Conservation (phyloP, 345 rosid species). For the Alliaria petiolata region DNA sequence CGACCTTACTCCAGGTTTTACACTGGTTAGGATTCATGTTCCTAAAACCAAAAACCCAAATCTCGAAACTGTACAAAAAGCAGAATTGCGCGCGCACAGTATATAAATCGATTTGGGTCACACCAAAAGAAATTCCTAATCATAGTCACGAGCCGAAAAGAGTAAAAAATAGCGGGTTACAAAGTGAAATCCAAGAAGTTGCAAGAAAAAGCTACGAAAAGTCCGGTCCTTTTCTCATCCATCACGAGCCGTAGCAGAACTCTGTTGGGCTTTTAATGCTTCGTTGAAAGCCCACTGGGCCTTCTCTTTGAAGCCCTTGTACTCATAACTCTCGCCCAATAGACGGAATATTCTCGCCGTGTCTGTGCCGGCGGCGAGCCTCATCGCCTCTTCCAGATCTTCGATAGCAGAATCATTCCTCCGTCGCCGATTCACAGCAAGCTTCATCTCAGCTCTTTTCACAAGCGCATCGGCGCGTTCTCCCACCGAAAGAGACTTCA, state of each 20-base stretch:
- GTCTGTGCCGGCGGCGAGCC: slow-evolving; percentile 24
- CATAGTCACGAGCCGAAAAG: neutral
- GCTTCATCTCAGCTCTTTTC: slow-evolving; percentile 56
- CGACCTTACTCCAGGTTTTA: too few species aligned
- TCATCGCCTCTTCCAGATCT: slow-evolving; percentile 48
- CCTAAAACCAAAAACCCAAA: too few species aligned
- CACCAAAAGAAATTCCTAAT: too few species aligned
- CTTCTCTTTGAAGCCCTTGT: slow-evolving; percentile 20
- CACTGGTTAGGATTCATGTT: too few species aligned
- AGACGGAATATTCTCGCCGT: slow-evolving; percentile 30
- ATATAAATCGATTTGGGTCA: too few species aligned
- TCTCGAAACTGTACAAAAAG: too few species aligned
- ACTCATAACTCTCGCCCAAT: slow-evolving; percentile 49
- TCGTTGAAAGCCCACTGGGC: slow-evolving; percentile 28
- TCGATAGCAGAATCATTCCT: slow-evolving; percentile 57
- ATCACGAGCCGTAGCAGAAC: too few species aligned
- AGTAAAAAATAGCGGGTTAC: slow-evolving; percentile 1
- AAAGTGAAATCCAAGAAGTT: neutral
- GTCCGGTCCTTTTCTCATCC: too few species aligned
- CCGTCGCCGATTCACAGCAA: slow-evolving; percentile 46
- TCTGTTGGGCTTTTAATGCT: slow-evolving; percentile 28
- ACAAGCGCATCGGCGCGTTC: slow-evolving; percentile 52
- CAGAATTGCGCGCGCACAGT: too few species aligned
- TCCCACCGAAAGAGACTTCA: slow-evolving; percentile 35
- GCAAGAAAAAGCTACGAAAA: neutral